Base-by-base conservation (phyloP, 2,329 filamentous ascomycete species). In the Neonectria sp. region DNA sequence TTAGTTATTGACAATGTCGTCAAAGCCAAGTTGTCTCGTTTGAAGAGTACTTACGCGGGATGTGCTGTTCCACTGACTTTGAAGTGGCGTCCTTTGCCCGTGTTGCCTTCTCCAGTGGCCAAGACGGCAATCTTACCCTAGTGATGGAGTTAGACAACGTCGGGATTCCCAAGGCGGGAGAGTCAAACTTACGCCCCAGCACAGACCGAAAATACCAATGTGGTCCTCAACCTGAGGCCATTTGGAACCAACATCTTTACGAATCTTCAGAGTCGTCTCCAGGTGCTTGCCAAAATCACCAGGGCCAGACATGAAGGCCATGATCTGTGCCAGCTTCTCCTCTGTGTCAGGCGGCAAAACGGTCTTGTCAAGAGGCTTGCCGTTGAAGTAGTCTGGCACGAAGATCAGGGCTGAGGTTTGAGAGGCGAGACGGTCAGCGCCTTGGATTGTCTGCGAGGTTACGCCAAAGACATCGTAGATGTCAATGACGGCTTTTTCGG, bases 401-500 rank as follows among this genome's bases (percentile, higher is more conserved):
- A 29, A 82, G 75, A 63, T 83, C 80, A 5, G 81, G 80, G 21
- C 21, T 21, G 21, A 21, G 21, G 21, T 21, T 21, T 21, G 43
- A 86, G 69, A 5, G 0, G 84, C 78, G 3, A 86, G 78, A 8
- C 82, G 77, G 73, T 87, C 85, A 1, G 84, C 84, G 29, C 85
- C 86, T 69, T 86, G 84, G 6, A 85, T 73, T 3, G 82, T 86
- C 72, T 87, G 21, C 21, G 85, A 77, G 53, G 79, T 75, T 55
- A 81, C 68, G 66, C 85, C 83, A 68, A 87, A 86, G 71, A 86
- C 78, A 73, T 87, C 86, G 75, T 84, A 86, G 63, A 87, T 77
- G 65, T 82, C 76, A 21, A 87, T 75, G 11, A 86, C 77, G 51
- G 81, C 84, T 48, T 72, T 77, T 35, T 75, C 77, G 13, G 81